Base-by-base conservation (phyloP, 2,329 filamentous ascomycete species). In the Fusarium sp. region DNA sequence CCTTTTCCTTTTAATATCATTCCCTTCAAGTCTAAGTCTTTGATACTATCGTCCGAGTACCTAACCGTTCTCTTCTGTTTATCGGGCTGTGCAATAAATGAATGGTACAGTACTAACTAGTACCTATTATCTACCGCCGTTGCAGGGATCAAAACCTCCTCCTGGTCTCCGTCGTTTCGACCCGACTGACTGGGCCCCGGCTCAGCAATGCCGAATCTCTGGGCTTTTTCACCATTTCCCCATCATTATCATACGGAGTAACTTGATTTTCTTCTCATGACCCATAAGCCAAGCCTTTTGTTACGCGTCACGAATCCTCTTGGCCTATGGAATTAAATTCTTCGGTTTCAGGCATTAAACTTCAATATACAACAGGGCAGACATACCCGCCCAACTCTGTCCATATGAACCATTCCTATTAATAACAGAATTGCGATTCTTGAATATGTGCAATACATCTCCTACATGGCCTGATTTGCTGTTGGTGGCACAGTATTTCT, bases 271-370 rank as follows among this genome's bases (percentile, higher is more conserved):
- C 19, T 23, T 53, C 47, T 52, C 19, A 30, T n/a, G 35, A 25
- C 25, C 25, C 48, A 48, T 62, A 43, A 48, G 49, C 59, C 57
- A 48, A 63, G 59, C 62, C 49, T 37, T 20, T 45, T 30, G 35
- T 64, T 51, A 58, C 51, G 59, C 37, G 45, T 62, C 49, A 15
- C 44, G 20, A 9, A 17, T 30, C 20, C 40, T 37, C 65, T 68
- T 68, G 65, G 65, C 65, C 51, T 41, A 55, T 69, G 56, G 46
- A 69, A 67, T 59, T n/a, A 3, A 23, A 23, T 23, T 23, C 15
- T 30, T 30, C 13, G 27, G 27, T 13, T 13, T 13, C 9, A 30
- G 27, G 27, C 27, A 30, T 30, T 15, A 15, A 33, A 15, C 30
- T 15, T 15, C 14, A 33, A 15, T 7, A 14, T 33, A 33, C 13